These are phyloP conservation scores for Besnoitia besnoiti DNA, from an alignment of 169 alveolate species.

Conservation along the genomic window DNA sequence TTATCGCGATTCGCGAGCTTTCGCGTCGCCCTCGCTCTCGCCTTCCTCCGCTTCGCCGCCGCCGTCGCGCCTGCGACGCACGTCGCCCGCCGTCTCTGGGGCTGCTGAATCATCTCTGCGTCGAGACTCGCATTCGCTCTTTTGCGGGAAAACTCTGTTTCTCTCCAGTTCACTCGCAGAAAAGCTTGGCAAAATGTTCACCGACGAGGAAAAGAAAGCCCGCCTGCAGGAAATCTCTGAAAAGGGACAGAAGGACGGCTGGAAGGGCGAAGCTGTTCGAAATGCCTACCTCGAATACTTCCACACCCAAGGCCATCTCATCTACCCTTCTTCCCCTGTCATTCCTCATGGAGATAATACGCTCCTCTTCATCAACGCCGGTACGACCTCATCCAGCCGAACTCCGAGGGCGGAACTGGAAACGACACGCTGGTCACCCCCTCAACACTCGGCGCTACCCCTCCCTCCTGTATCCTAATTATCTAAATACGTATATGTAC, in stretches of 20 bases:
- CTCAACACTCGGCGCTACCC: too few relatives aligned
- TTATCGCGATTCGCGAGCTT: neutral
- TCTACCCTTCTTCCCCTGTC: slow-evolving; percentile 75
- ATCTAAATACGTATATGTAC: too few relatives aligned
- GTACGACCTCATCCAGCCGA: neutral
- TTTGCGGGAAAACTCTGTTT: neutral
- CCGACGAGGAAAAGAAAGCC: neutral
- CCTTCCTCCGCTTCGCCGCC: neutral
- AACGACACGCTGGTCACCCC: too few relatives aligned
- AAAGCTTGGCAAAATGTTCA: neutral
- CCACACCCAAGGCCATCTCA: slow-evolving; percentile 62
- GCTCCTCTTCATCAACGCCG: slow-evolving; percentile 91
- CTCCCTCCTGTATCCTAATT: too few relatives aligned
- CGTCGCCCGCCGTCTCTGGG: neutral
- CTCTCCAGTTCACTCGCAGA: too few relatives aligned
- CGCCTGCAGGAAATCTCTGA: slow-evolving; percentile 23
- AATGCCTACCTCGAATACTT: slow-evolving; percentile 70
- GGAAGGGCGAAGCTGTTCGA: slow-evolving; percentile 69
- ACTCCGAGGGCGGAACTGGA: neutral
- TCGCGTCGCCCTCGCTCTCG: neutral
- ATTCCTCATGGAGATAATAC: slow-evolving; percentile 93
- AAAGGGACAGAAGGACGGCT: slow-evolving; percentile 42
- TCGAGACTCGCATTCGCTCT: neutral
- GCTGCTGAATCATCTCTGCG: neutral
- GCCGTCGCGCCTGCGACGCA: neutral